Percentiles rank a stretch among this genome's conserved stretches.
phyloP scores from a whole-genome alignment of 148 eudicot genomes.

The Arbutus unedo region DNA sequence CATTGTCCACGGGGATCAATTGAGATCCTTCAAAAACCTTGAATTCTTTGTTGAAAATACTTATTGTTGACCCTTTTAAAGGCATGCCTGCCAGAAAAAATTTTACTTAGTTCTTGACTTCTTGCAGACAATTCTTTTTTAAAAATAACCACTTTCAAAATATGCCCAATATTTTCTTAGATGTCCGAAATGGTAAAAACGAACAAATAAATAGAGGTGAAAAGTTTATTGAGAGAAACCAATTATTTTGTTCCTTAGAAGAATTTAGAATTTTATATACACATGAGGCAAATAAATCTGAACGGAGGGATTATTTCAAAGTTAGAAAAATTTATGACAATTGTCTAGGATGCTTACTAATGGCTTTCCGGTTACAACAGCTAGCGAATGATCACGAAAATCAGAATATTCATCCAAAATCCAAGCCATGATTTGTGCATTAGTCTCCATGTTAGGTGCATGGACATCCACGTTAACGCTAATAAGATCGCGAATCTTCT shows the following conservation, averaged over 20 bases:
- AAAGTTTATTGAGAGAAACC: no score
- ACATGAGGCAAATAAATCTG: not conserved
- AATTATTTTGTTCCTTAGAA: no score
- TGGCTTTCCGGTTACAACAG: conserved; percentile 68
- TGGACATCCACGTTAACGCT: conserved; percentile 45
- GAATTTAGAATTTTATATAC: no score
- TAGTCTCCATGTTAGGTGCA: conserved; percentile 65
- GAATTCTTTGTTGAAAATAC: not conserved
- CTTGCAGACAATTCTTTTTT: not conserved
- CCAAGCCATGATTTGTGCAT: conserved; percentile 79
- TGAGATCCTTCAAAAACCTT: not conserved
- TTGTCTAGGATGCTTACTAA: conserved; percentile 38
- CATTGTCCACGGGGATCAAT: not conserved
- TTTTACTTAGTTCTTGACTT: not conserved
- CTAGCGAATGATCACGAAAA: conserved; percentile 64
- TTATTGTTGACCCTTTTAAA: no score
- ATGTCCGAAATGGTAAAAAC: no score
- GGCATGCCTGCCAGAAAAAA: not conserved
- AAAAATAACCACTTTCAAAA: no score
- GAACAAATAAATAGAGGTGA: no score
- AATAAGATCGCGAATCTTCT: conserved; percentile 38
- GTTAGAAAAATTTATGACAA: conserved; percentile 1
- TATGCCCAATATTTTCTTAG: no score
- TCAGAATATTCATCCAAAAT: conserved; percentile 73
- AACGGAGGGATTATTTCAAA: not conserved